Percentiles rank a stretch among this genome's conserved stretches.
Evolutionary conservation across 2,329 filamentous ascomycete species (phyloP).

Genomic region (Trichophyton simii): DNA sequence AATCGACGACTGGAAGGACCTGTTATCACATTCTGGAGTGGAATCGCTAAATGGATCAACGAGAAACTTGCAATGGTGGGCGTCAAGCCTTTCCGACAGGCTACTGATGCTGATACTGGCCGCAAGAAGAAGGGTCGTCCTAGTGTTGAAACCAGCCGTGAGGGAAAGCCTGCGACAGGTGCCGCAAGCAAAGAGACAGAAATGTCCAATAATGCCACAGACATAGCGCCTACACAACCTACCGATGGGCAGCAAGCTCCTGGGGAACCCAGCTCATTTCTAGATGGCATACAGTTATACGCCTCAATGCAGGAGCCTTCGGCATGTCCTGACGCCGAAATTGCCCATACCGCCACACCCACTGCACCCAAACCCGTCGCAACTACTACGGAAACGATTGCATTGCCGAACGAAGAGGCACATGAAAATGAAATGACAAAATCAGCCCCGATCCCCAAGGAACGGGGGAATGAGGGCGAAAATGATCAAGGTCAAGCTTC

Average conservation of each 20-base stretch:
- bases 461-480: not conserved
- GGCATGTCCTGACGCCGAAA: not conserved
- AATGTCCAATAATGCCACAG: not conserved
- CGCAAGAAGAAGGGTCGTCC: slow-evolving; percentile 7
- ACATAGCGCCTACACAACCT: not conserved
- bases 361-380: not conserved
- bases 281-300: slow-evolving; percentile 18
- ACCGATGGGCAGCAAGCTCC: not conserved
- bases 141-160: not conserved
- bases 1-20: slow-evolving; percentile 77
- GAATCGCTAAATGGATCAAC: slow-evolving; percentile 69
- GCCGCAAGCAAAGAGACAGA: not conserved
- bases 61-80: slow-evolving; percentile 62
- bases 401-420: not conserved
- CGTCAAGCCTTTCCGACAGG: slow-evolving; percentile 40
- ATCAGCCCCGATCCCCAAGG: not conserved
- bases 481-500: not conserved
- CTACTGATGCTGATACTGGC: slow-evolving; percentile 24
- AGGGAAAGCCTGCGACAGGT: not conserved
- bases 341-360: not conserved
- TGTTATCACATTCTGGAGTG: slow-evolving; percentile 86
- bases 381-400: not conserved
- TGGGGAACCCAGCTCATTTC: slow-evolving; percentile 8
- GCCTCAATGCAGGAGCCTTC: slow-evolving; percentile 14
- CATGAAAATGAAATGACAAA: not conserved